Evolutionary conservation across 2,329 filamentous ascomycete genomes (phyloP), one percentile per base, ranked within the genome.

Genomic region (Sclerotinia sclerotiorum): DNA sequence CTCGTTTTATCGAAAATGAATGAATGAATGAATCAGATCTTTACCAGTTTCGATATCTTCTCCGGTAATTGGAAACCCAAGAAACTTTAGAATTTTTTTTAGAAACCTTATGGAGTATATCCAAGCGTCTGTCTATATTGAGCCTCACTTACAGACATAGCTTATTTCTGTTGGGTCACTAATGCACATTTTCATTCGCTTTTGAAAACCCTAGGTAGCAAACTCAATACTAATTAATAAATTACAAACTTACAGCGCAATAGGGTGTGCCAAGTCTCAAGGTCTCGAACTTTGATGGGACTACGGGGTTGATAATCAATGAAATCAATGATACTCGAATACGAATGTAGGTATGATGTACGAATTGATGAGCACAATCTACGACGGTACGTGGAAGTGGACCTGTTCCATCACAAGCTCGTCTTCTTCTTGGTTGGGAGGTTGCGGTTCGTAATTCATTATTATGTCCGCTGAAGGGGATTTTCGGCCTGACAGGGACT

Each of bases 331-430:
- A 56, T 56, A 56, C 54, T 56, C 54, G 54, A 56, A 32, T 56
- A 56, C 54, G 54, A 56, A 39, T n/a, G 29, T 39, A 42, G 39
- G 39, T 56, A 55, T 32, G 32, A 56, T 32, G 29, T 56, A 56
- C 29, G n/a, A 39, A 32, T 39, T 35, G 54, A 35, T 56, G 29
- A n/a, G 54, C 54, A 39, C 54, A 56, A 56, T 56, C 35, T 56
- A 39, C 29, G 54, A 56, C n/a, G 29, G 32, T 56, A 56, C 54
- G 54, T 56, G 54, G 54, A 35, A 15, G 54, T 56, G 54, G 54
- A 56, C 54, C 54, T n/a, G n/a, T 13, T 35, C 21, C 54, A 56
- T 56, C 54, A 56, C 54, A 32, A 56, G 54, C 54, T 56, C 35
- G 29, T 32, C 8, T 56, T 29, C 19, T 35, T 17, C 39, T 15